Evolutionary conservation across 176 grass and related monocot genomes (phyloP).

Genomic region (Urochloa ruziziensis): DNA sequence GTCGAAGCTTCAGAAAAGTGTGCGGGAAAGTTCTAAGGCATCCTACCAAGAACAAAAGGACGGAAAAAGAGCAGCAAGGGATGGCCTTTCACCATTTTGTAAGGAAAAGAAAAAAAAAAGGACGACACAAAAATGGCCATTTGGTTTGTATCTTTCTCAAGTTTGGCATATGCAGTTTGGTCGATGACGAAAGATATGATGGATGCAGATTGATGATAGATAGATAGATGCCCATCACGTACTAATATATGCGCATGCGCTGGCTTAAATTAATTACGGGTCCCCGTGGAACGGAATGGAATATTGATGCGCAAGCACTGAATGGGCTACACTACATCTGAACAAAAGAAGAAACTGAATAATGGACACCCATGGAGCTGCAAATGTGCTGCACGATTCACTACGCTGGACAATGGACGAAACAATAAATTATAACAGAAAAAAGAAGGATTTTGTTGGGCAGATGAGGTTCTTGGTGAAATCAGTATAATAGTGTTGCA

Average conservation of each 20-base stretch:
- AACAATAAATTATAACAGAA: no score
- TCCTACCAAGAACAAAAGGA: no score
- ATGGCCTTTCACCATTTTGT: no score
- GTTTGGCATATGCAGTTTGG: not conserved
- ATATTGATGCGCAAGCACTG: not conserved
- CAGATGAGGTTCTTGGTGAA: not conserved
- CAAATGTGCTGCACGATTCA: no score
- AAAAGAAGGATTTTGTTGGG: no score
- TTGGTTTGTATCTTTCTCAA: not conserved
- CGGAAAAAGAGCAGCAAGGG: no score
- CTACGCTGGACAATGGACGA: no score
- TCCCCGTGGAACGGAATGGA: not conserved
- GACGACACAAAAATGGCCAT: not conserved
- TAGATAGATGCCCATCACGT: not conserved
- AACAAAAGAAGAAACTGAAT: not conserved
- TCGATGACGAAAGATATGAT: not conserved
- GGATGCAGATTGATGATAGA: no score
- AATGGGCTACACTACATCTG: not conserved
- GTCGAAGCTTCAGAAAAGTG: no score
- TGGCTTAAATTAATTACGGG: not conserved
- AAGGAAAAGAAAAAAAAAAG: no score
- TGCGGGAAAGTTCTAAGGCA: no score
- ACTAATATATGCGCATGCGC: not conserved
- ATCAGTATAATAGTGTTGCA: not conserved
- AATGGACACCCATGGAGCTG: no score